Evolutionary conservation across 116 monocot species (phyloP), one percentile per base, ranked within the genome.

Genomic region (Dioscorea cayenensis): DNA sequence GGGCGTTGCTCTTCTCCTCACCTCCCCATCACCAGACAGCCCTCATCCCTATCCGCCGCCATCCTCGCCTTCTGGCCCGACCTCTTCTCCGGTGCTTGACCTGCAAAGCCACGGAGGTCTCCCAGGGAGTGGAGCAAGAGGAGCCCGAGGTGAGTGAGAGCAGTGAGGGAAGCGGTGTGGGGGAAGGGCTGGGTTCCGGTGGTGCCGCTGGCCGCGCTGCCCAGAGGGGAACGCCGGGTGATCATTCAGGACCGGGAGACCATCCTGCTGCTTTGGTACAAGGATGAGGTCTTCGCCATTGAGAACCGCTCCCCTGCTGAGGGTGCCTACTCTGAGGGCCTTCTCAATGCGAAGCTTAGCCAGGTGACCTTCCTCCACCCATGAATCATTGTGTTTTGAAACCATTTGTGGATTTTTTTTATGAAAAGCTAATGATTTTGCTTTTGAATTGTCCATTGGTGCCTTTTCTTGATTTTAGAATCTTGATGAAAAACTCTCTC

Each of bases 261-360:
- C 11, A 88, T 96, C 35, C 65, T 96, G 77, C 76, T 96, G 23
- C 75, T 96, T 37, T 96, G 96, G 96, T 92, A 87, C 74, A 96
- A 96, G 36, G 85, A 96, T 14, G 76, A 90, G 81, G 80, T 96
- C 6, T 81, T 84, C 72, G 96, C 96, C 23, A 86, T 90, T 22
- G 92, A 96, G 81, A 96, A 96, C 75, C 77, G 92, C 27, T 96
- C 96, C 0, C 96, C 90, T 0, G 96, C 96, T 12, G 95, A 95
- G 73, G 95, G 95, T 14, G 95, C 95, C 38, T 95, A 92, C 72
- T 87, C 69, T 25, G 92, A 96, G 66, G 96, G 96, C 17, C 79
- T 92, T 12, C 77, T 92, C 43, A 95, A 92, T 81, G 96, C 96
- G 43, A 96, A 84, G 78, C 92, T 96, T 75, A 96, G 92, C 28